phyloP scores from a whole-genome alignment of 2,329 filamentous ascomycete species.

The Cladosporium sphaerospermum region DNA sequence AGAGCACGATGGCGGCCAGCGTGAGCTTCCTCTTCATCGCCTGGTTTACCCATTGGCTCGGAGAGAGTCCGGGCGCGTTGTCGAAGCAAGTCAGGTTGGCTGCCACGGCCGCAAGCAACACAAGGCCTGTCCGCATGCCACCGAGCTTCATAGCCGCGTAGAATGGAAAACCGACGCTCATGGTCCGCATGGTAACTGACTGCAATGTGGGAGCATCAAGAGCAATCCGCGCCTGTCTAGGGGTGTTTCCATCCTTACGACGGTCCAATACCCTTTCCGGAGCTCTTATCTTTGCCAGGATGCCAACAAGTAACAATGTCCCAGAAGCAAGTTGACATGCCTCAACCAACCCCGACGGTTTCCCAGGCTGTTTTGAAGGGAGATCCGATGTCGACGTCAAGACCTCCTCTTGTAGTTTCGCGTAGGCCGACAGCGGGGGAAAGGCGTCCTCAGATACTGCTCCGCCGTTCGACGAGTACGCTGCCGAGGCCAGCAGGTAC shows the following conservation, averaged over 20 bases:
- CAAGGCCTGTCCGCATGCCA: slow-evolving; percentile 47
- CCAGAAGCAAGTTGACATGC: slow-evolving; percentile 42
- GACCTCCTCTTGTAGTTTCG: slow-evolving; percentile 23
- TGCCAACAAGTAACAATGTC: slow-evolving; percentile 40
- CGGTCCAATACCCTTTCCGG: slow-evolving; percentile 26
- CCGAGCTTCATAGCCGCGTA: slow-evolving; percentile 52
- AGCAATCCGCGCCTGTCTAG: not conserved
- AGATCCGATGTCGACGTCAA: slow-evolving; percentile 4
- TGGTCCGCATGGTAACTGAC: slow-evolving; percentile 9
- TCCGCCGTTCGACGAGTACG: slow-evolving; percentile 32
- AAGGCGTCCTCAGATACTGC: slow-evolving; percentile 18
- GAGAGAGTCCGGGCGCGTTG: slow-evolving; percentile 12
- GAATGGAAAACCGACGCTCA: slow-evolving; percentile 42
- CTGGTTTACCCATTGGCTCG: slow-evolving; percentile 28
- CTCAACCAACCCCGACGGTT: slow-evolving; percentile 31
- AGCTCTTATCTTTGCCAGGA: slow-evolving; percentile 31
- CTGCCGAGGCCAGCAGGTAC: slow-evolving; percentile 42
- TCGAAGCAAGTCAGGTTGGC: slow-evolving; percentile 21
- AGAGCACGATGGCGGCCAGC: slow-evolving; percentile 30
- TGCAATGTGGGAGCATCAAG: slow-evolving; percentile 13
- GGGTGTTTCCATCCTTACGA: slow-evolving; percentile 23
- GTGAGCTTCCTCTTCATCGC: slow-evolving; percentile 34
- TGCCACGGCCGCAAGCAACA: slow-evolving; percentile 38
- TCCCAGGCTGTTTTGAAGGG: slow-evolving; percentile 12
- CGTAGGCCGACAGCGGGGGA: slow-evolving; percentile 28